Base-by-base conservation (phyloP, 2,329 filamentous ascomycete genomes). In the Exophiala sp. region DNA sequence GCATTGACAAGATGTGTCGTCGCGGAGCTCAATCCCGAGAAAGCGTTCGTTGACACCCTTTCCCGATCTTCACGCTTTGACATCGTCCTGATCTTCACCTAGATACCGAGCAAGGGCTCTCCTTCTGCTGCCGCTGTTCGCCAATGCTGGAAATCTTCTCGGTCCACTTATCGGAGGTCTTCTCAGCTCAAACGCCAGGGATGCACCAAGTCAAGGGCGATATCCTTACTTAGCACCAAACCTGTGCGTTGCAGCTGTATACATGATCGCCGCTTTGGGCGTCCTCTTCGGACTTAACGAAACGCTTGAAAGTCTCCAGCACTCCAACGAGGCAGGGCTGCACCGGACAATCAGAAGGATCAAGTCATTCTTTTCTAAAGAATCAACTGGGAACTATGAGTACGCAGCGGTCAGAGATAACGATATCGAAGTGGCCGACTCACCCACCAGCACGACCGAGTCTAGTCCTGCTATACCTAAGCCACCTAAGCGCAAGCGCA, bases 1-100 rank as follows among this genome's bases (percentile, higher is more conserved):
- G 68, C 88, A 44, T 89, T 89, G 3, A 85, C 89, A 82, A 74
- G 85, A 56, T 88, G 84, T 7, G 85, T 88, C 79, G 85, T 88
- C 41, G 79, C 80, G 1, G 86, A 89, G 68, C 84, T 87, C 34
- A 81, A 89, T 24, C 75, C 78, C 42, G 86, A 88, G 69, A 87
- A 86, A 69, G 39, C 10, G 47, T 49, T 66, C 59, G 42, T 20
- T 40, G 16, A 29, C 6, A 3, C 21, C 36, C 12, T 38, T 16
- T 47, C 34, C 32, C 18, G 33, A 2, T 32, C 33, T 20, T 21
- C 34, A 16, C 35, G 18, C 32, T 47, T 18, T 18, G 33, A 11
- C 35, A 46, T 21, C 35, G 18, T 21, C 32, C 45, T 38, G 35
- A 38, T 12, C 35, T 10, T 9, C 35, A 7, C 1, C 3, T 41